Percentiles rank a stretch among this genome's conserved stretches.
Conservation (phyloP, 495 filamentous ascomycete genomes). For the Tuber aestivum region DNA sequence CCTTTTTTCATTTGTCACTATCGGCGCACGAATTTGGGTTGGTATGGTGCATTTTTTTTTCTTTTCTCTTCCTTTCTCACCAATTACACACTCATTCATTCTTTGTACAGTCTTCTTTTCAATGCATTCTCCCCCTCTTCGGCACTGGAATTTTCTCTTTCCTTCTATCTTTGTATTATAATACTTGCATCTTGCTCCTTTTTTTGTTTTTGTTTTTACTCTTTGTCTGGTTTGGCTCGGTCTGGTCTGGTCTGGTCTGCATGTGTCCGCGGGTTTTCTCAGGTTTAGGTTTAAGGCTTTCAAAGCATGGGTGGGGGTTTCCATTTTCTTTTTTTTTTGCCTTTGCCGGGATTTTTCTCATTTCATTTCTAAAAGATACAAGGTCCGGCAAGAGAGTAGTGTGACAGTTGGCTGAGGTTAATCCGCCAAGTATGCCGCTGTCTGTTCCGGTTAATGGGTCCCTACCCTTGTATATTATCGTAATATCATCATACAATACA, state of each 20-base stretch:
- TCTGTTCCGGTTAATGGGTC: too few relatives aligned
- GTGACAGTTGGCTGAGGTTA: too few relatives aligned
- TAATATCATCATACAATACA: not conserved
- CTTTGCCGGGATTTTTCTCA: not conserved
- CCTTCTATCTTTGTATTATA: not conserved
- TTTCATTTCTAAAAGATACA: not conserved
- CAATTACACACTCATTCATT: not conserved
- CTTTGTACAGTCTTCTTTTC: not conserved
- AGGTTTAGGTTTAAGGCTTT: not conserved
- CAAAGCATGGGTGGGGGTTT: not conserved
- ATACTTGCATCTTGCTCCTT: not conserved
- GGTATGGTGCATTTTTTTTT: not conserved
- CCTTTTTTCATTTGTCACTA: not conserved
- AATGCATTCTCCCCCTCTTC: not conserved
- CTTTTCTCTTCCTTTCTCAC: not conserved
- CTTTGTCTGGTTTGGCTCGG: not conserved
- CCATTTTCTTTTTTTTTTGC: not conserved
- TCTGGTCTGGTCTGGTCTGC: slow-evolving; percentile 1
- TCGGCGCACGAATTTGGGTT: not conserved
- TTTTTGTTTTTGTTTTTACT: not conserved
- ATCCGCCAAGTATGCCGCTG: too few relatives aligned
- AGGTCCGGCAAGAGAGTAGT: too few relatives aligned
- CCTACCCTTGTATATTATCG: too few relatives aligned
- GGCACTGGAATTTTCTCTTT: not conserved
- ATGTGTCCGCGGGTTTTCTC: not conserved